Conservation (phyloP, 2,329 filamentous ascomycete species). For the Aspergillus cejpii region DNA sequence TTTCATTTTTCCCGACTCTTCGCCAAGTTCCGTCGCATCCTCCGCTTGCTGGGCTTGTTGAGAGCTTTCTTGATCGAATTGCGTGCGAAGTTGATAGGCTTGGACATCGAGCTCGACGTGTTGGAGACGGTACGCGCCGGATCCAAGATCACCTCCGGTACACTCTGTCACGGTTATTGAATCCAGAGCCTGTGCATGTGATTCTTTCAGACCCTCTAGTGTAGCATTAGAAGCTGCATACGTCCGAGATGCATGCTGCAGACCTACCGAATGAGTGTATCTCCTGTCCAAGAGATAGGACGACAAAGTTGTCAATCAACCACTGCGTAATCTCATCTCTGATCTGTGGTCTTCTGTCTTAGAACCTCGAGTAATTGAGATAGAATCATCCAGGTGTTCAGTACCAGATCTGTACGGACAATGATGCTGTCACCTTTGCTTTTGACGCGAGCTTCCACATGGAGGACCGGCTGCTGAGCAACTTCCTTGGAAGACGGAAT, state of each 20-base stretch:
- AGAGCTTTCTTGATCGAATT: conserved; percentile 18
- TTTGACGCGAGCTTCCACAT: conserved; percentile 37
- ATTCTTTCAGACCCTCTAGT: conserved; percentile 22
- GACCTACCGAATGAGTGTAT: conserved; percentile 27
- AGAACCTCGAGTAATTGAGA: neutral
- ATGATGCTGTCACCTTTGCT: conserved; percentile 21
- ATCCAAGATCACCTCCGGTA: conserved; percentile 23
- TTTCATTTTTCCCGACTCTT: conserved; percentile 29
- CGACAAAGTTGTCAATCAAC: conserved; percentile 30
- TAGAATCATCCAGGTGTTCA: neutral
- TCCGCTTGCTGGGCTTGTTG: conserved; percentile 18
- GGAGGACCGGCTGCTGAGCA: conserved; percentile 27
- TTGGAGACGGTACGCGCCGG: conserved; percentile 25
- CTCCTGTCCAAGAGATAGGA: conserved; percentile 30
- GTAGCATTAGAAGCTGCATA: conserved; percentile 2
- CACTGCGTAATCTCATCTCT: conserved; percentile 34
- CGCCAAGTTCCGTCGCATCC: conserved; percentile 11
- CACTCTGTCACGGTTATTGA: conserved; percentile 37
- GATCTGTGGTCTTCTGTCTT: conserved; percentile 20
- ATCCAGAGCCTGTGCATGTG: conserved; percentile 26
- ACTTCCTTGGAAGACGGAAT: conserved; percentile 5
- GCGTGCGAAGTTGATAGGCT: conserved; percentile 33
- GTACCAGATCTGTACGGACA: conserved; percentile 30
- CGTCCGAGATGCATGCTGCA: neutral
- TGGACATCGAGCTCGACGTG: conserved; percentile 40